phyloP scores from a whole-genome alignment of 495 filamentous ascomycete species.

The Arthonia radiata region DNA sequence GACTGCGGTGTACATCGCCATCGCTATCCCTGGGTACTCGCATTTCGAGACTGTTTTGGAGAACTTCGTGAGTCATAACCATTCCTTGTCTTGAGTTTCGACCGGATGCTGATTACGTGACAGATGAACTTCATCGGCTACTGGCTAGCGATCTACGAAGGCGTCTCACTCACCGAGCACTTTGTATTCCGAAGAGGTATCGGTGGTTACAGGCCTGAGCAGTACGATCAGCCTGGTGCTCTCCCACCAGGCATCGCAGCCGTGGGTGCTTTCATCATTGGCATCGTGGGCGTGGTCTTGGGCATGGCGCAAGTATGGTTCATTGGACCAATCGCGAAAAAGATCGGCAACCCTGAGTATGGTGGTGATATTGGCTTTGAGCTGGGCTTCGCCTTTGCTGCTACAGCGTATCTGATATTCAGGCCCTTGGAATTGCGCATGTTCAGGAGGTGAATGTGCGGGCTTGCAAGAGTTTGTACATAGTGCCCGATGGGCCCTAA shows the following conservation, averaged over 20 bases:
- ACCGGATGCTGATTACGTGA: too few species aligned
- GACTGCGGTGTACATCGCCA: conserved; percentile 44
- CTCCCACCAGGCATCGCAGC: conserved; percentile 55
- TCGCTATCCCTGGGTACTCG: conserved; percentile 53
- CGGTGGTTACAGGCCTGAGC: conserved; percentile 31
- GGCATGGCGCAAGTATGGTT: conserved; percentile 64
- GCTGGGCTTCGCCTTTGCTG: conserved; percentile 32
- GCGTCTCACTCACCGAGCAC: conserved; percentile 47
- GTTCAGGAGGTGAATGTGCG: conserved; percentile 20
- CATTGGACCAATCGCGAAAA: conserved; percentile 41
- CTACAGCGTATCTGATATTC: conserved; percentile 20
- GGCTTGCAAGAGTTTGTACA: too few species aligned
- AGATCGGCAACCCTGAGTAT: conserved; percentile 27
- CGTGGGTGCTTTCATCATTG: conserved; percentile 36
- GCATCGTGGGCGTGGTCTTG: conserved; percentile 44
- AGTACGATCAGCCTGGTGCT: conserved; percentile 30
- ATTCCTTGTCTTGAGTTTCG: too few species aligned
- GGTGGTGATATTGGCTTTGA: conserved; percentile 62
- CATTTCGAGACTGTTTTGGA: conserved; percentile 46
- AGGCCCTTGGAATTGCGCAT: conserved; percentile 27
- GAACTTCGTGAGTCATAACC: conserved; percentile 62
- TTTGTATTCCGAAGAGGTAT: conserved; percentile 49
- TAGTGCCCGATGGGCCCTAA: too few species aligned
- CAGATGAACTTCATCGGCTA: conserved; percentile 26
- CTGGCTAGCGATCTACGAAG: conserved; percentile 67